phyloP scores from a whole-genome alignment of 495 filamentous ascomycete genomes.

The Margaritispora aquatica region DNA sequence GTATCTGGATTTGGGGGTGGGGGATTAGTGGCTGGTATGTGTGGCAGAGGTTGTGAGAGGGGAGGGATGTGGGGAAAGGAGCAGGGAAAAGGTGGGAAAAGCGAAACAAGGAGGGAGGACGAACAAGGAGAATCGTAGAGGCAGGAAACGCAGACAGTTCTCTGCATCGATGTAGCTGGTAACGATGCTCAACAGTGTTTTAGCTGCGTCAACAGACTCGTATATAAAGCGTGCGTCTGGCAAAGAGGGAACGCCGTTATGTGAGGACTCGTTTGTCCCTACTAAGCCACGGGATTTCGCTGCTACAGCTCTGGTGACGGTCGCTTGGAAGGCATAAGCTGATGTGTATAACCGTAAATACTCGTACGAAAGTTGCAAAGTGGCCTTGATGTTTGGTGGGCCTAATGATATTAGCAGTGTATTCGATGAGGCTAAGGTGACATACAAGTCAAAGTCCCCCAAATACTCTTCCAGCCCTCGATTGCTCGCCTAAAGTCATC shows the following conservation, averaged over 20 bases:
- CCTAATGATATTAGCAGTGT: conserved; percentile 24
- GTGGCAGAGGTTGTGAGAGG: too few relatives aligned
- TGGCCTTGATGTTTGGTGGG: conserved; percentile 50
- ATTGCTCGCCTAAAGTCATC: conserved; percentile 58
- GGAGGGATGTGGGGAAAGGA: not conserved
- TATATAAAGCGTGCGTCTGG: conserved; percentile 55
- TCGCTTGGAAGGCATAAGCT: conserved; percentile 59
- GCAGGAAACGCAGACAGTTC: conserved; percentile 49
- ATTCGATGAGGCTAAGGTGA: conserved; percentile 13
- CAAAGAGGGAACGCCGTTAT: conserved; percentile 47
- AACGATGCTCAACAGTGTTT: conserved; percentile 47
- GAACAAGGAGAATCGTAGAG: conserved; percentile 48
- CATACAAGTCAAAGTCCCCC: conserved; percentile 51
- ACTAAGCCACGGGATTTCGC: conserved; percentile 32
- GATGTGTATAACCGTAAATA: conserved; percentile 57
- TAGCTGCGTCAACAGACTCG: conserved; percentile 51
- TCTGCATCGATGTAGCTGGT: conserved; percentile 47
- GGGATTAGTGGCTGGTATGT: not conserved
- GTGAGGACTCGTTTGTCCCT: conserved; percentile 30
- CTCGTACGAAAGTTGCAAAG: conserved; percentile 53
- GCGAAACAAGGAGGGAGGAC: too few relatives aligned
- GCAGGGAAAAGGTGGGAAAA: too few relatives aligned
- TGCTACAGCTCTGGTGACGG: conserved; percentile 48
- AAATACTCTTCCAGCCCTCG: conserved; percentile 54
- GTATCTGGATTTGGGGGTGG: conserved; percentile 3